Evolutionary conservation across 1,284 basidiomycete genomes (phyloP).

Genomic region (Ceratobasidium sp.): DNA sequence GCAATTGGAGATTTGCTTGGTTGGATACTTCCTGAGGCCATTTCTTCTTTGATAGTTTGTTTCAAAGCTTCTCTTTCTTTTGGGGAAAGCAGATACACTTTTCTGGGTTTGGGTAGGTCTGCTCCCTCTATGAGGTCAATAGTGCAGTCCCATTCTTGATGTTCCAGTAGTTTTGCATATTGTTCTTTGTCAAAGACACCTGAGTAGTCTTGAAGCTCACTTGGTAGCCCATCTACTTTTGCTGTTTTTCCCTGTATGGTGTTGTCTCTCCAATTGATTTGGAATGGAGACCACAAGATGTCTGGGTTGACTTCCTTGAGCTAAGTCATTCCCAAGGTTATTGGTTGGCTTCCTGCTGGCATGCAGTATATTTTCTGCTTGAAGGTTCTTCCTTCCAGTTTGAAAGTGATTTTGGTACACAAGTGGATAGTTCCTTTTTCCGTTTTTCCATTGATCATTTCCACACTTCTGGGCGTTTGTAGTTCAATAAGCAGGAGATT

Average conservation of each 20-base stretch:
- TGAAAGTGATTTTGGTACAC: too few species aligned
- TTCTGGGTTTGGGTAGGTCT: too few species aligned
- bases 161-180: too few species aligned
- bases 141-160: too few species aligned
- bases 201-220: background rate
- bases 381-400: background rate
- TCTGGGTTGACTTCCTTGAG: constrained; percentile 10
- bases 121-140: too few species aligned
- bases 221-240: constrained; percentile 1
- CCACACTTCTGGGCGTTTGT: too few species aligned
- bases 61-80: background rate
- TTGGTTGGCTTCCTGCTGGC: background rate
- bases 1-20: background rate
- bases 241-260: background rate
- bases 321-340: constrained; percentile 6
- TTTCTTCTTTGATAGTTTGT: constrained; percentile 7
- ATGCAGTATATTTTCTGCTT: background rate
- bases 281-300: background rate
- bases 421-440: too few species aligned
- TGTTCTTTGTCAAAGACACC: constrained; percentile 16
- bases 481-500: too few species aligned
- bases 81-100: too few species aligned
- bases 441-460: too few species aligned
- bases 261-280: constrained; percentile 8
- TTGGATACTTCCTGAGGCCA: constrained; percentile 5